phyloP scores from a whole-genome alignment of 257 asterid species.

The Ballota nigra region DNA sequence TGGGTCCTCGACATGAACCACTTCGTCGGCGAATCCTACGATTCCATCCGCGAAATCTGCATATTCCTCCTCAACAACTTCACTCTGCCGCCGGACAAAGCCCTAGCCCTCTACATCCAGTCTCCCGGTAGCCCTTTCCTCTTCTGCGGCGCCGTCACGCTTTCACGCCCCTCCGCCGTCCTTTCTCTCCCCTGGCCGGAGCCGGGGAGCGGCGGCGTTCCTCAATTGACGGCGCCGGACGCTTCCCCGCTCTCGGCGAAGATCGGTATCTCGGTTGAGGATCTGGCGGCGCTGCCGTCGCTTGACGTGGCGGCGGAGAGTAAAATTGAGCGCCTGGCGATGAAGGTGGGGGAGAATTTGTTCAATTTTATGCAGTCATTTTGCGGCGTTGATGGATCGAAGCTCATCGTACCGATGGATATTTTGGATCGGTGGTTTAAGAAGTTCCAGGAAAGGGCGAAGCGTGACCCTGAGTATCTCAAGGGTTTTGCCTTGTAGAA shows the following conservation, averaged over 20 bases:
- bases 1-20: slow-evolving; percentile 98
- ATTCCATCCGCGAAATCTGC: slow-evolving; percentile 78
- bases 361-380: slow-evolving; percentile 97
- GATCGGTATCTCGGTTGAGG: slow-evolving; percentile 91
- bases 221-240: slow-evolving; percentile 56
- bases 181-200: slow-evolving; percentile 90
- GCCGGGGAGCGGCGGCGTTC: slow-evolving; percentile 47
- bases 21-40: slow-evolving; percentile 90
- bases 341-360: slow-evolving; percentile 92
- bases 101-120: slow-evolving; percentile 88
- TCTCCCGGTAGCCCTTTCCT: slow-evolving; percentile 84
- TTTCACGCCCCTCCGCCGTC: slow-evolving; percentile 88
- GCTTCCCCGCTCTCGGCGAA: slow-evolving; percentile 72
- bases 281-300: slow-evolving; percentile 64
- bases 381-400: slow-evolving; percentile 90
- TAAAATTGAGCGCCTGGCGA: slow-evolving; percentile 84
- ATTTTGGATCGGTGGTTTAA: slow-evolving; percentile 92
- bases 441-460: slow-evolving; percentile 93
- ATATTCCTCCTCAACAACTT: slow-evolving; percentile 73
- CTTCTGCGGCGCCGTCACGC: slow-evolving; percentile 88
- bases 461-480: slow-evolving; percentile 85
- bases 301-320: slow-evolving; percentile 84
- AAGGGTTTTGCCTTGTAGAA: slow-evolving; percentile 74
- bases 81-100: slow-evolving; percentile 90
- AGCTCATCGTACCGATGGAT: slow-evolving; percentile 93